phyloP scores from a whole-genome alignment of 2,329 filamentous ascomycete genomes.

The Talaromyces sp. region DNA sequence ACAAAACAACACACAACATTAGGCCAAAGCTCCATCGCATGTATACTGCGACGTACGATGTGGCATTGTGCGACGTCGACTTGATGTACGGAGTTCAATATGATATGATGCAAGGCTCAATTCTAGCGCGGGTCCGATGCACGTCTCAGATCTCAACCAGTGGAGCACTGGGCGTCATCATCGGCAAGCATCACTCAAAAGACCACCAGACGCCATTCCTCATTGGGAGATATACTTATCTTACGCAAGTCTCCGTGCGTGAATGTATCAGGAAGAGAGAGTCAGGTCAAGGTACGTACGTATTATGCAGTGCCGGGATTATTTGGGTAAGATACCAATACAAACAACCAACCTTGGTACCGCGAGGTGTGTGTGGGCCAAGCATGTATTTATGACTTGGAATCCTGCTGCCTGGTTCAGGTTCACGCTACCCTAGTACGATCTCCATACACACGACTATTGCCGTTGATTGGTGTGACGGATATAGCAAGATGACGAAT shows the following conservation, averaged over 20 bases:
- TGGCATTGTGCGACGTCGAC: background rate
- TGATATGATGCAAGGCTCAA: constrained; percentile 10
- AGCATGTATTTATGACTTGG: background rate
- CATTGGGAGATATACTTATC: background rate
- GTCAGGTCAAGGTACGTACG: background rate
- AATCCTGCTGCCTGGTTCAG: constrained; percentile 9
- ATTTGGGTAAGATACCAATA: background rate
- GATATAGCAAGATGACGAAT: constrained; percentile 1
- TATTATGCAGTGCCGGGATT: background rate
- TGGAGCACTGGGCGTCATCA: constrained; percentile 10
- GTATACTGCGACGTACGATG: background rate
- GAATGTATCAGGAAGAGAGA: background rate
- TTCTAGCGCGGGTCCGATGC: constrained; percentile 5
- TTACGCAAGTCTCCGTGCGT: background rate
- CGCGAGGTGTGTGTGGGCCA: background rate
- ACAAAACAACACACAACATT: background rate
- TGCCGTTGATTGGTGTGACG: constrained; percentile 2
- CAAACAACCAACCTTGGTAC: background rate
- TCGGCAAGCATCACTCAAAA: background rate
- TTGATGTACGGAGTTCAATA: background rate
- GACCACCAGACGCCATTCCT: background rate
- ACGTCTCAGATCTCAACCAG: constrained; percentile 10
- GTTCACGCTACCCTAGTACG: background rate
- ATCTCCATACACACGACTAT: background rate
- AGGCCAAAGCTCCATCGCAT: background rate